These are phyloP conservation scores for Pachysandra terminalis DNA, from an alignment of 164 flowering plant genomes.

Conservation along the genomic window DNA sequence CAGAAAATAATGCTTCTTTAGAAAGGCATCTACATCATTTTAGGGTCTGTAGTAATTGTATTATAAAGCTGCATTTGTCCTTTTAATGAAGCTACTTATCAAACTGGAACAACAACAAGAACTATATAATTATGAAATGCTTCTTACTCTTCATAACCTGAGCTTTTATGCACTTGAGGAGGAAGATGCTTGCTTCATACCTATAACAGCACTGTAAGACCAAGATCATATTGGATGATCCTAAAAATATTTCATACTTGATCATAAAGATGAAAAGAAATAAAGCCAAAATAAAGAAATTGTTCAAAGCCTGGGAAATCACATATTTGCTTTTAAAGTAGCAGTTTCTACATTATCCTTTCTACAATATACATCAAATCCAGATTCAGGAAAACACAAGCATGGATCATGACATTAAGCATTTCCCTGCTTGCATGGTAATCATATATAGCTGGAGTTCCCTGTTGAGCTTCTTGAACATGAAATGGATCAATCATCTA, in stretches of 20 bases:
- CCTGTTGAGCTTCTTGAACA: background rate
- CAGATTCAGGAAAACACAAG: slow-evolving; percentile 6
- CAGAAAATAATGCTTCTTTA: background rate
- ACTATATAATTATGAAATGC: no score
- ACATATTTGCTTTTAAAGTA: slow-evolving; percentile 14
- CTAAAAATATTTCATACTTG: no score
- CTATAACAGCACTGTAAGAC: background rate
- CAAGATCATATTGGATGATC: background rate
- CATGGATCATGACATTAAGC: background rate
- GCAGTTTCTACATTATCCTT: slow-evolving; percentile 13
- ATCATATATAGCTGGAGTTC: background rate
- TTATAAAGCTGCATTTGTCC: no score
- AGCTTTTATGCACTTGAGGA: background rate
- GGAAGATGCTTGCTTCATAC: background rate
- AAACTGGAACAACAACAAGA: no score
- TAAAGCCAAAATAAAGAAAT: no score
- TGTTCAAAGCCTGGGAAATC: background rate
- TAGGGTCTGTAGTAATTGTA: no score
- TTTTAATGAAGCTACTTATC: no score
- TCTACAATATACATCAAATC: slow-evolving; percentile 14
- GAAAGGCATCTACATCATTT: background rate
- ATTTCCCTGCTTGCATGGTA: background rate
- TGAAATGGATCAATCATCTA: slow-evolving; percentile 2
- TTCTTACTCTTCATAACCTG: background rate
- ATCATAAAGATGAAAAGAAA: background rate